Base-by-base conservation (phyloP, 1,284 basidiomycete genomes). In the Cutaneotrichosporon cutaneum region DNA sequence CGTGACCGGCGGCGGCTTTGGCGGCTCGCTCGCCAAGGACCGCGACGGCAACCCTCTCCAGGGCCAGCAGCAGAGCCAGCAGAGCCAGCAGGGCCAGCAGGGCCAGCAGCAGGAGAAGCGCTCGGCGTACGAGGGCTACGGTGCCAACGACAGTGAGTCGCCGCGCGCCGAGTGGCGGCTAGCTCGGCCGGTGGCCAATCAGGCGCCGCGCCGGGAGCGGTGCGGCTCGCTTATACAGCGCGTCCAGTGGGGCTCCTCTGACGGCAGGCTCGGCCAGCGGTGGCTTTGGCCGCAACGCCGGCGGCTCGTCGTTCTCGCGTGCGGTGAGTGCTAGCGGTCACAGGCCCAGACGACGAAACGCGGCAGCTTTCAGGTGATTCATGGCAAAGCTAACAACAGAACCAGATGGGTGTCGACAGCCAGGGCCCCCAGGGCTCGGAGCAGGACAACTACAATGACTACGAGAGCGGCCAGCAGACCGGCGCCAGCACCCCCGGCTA, bases 301-400 rank as follows among this genome's bases (percentile, higher is more conserved):
- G 68, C 36, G 75, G 76, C 11, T 67, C 62, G 21, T 61, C 73
- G 4, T 77, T 71, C 68, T 76, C 74, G 14, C 67, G 76, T 53
- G 60, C 62, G 18, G 66, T 67, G 51, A 64, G 66, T 64, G n/a
- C 3, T 22, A 30, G 30, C 39, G 52, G 3, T 13, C 10, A 21
- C 30, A n/a, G 24, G 27, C 21, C n/a, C n/a, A n/a, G n/a, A n/a
- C n/a, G n/a, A n/a, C n/a, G n/a, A n/a, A n/a, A n/a, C n/a, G n/a
- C n/a, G n/a, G n/a, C n/a, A n/a, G n/a, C n/a, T n/a, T n/a, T n/a
- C n/a, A n/a, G 9, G 30, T 30, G 30, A 30, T 9, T 4, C 5
- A 30, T 9, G 9, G 4, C 8, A 4, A n/a, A 35, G 45, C 65
- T 64, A 42, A 62, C 56, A 8, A n/a, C 52, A 69, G 67, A 69